Percentiles rank a stretch among this genome's conserved stretches.
These are phyloP conservation scores for Solanum pennellii DNA, from an alignment of 257 asterid genomes.

Conservation along the genomic window DNA sequence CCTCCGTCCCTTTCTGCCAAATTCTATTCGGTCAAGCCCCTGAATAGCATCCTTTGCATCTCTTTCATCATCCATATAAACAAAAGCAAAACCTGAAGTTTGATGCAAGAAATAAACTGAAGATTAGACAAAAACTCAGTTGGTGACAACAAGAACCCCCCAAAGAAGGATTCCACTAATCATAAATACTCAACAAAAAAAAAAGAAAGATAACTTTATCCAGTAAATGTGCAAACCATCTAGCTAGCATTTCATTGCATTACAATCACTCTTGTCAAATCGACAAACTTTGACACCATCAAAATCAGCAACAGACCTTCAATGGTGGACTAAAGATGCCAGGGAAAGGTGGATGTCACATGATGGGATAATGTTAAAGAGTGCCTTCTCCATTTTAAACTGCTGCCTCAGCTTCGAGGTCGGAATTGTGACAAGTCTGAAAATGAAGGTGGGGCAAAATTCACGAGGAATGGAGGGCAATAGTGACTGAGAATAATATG, in stretches of 20 bases:
- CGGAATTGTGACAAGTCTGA: slow-evolving; percentile 40
- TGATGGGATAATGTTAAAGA: slow-evolving; percentile 30
- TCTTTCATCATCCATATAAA: slow-evolving; percentile 82
- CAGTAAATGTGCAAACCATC: slow-evolving; percentile 17
- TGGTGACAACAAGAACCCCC: not conserved
- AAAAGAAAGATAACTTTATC: not conserved
- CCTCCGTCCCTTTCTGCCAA: slow-evolving; percentile 74
- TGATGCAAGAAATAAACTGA: not conserved
- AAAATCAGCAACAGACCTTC: slow-evolving; percentile 62
- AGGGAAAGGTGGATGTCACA: slow-evolving; percentile 52
- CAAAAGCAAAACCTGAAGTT: slow-evolving; percentile 36
- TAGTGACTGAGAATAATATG: slow-evolving; percentile 38
- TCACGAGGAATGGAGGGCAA: slow-evolving; percentile 48
- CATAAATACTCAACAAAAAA: not conserved
- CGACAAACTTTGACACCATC: slow-evolving; percentile 29
- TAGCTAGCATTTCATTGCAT: slow-evolving; percentile 19
- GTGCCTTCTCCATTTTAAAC: slow-evolving; percentile 49
- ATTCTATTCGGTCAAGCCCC: slow-evolving; percentile 60
- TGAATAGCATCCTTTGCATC: slow-evolving; percentile 86
- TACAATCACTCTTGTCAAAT: slow-evolving; percentile 26
- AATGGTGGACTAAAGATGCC: slow-evolving; percentile 49
- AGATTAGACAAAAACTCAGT: not conserved
- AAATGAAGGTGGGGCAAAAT: slow-evolving; percentile 46
- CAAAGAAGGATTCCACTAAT: not conserved
- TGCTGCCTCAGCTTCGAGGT: slow-evolving; percentile 53